A percentile compares a stretch with the other conserved stretches of the same genome.
phyloP scores from a whole-genome alignment of 345 rosid species.

The Aquilaria yunnanensis region DNA sequence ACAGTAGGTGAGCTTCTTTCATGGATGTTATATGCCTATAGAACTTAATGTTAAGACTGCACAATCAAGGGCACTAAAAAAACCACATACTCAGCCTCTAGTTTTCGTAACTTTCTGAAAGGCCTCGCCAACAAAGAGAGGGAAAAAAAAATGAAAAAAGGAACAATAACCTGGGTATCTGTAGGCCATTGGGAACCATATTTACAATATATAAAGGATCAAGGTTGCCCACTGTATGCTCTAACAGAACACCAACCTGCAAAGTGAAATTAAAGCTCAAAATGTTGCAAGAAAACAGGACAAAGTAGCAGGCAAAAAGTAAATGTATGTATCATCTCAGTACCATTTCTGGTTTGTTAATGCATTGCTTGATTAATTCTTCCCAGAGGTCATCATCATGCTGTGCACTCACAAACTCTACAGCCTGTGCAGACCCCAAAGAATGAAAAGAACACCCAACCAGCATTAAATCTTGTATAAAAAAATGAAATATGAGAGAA shows the following conservation, averaged over 20 bases:
- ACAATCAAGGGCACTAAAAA: too few species aligned
- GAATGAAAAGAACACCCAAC: slow-evolving; percentile 7
- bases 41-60: too few species aligned
- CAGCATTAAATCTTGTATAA: neutral
- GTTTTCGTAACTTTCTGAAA: neutral
- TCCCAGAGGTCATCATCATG: slow-evolving; percentile 99
- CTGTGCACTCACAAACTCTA: slow-evolving; percentile 93
- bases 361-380: slow-evolving; percentile 92
- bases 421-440: slow-evolving; percentile 64
- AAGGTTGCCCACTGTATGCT: slow-evolving; percentile 98
- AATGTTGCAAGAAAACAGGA: neutral
- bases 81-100: too few species aligned
- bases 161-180: slow-evolving; percentile 87
- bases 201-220: slow-evolving; percentile 96
- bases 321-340: neutral
- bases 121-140: neutral
- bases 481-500: neutral
- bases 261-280: slow-evolving; percentile 7
- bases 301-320: neutral
- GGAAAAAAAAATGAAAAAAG: neutral
- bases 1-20: too few species aligned
- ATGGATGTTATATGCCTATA: too few species aligned
- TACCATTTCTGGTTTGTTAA: slow-evolving; percentile 98
- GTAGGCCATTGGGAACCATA: slow-evolving; percentile 96
- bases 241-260: slow-evolving; percentile 91